Conservation (phyloP, 2,329 filamentous ascomycete genomes). For the Scytalidium sp. region DNA sequence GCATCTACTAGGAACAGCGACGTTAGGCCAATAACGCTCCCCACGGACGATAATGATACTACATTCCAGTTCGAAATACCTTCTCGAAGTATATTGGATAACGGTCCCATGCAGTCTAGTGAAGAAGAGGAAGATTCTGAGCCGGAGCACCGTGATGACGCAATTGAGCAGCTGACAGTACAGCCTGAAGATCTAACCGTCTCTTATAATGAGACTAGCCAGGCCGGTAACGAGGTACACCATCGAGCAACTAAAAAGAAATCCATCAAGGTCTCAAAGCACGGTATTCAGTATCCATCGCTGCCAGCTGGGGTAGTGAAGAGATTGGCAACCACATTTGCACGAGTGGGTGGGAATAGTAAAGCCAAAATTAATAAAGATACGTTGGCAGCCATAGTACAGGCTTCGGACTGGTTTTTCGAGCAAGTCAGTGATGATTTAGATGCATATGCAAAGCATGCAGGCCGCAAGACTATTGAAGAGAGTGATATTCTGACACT, state of each 20-base stretch:
- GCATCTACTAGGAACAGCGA: constrained; percentile 23
- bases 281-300: constrained; percentile 74
- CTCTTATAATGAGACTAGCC: constrained; percentile 9
- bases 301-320: constrained; percentile 74
- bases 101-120: constrained; percentile 19
- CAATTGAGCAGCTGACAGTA: constrained; percentile 2
- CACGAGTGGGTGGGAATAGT: constrained; percentile 61
- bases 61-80: constrained; percentile 29
- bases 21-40: constrained; percentile 19
- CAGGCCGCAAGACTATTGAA: constrained; percentile 79
- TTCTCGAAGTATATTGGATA: constrained; percentile 20
- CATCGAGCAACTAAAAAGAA: constrained; percentile 37
- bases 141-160: constrained; percentile 4
- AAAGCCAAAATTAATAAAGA: constrained; percentile 72
- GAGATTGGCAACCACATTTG: constrained; percentile 67
- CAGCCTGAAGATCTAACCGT: constrained; percentile 10
- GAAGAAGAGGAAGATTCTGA: constrained; percentile 21
- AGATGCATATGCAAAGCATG: constrained; percentile 75
- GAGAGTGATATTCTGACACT: constrained; percentile 79
- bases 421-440: constrained; percentile 82
- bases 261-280: constrained; percentile 59
- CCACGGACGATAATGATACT: constrained; percentile 27
- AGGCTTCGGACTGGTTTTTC: constrained; percentile 89
- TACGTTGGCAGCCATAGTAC: constrained; percentile 69
- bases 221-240: background rate